Percentiles rank a stretch among this genome's conserved stretches.
These are phyloP conservation scores for Verbascum thapsus DNA, from an alignment of 257 asterid species.

Conservation along the genomic window DNA sequence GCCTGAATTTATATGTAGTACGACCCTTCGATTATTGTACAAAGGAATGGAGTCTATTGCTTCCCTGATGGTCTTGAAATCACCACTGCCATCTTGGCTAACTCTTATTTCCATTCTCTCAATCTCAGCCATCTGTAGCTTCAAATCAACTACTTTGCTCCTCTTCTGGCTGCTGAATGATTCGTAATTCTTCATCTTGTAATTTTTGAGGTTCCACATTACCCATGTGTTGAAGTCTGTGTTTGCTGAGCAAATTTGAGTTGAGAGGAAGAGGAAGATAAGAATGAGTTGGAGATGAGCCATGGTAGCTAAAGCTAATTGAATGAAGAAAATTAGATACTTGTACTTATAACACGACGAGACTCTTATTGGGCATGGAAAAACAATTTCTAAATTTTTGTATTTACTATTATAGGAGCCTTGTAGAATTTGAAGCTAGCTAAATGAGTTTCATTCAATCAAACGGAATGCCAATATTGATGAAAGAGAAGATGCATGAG, in stretches of 20 bases:
- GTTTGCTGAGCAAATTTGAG: slow-evolving; percentile 27
- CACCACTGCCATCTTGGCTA: slow-evolving; percentile 52
- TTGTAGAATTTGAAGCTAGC: background rate
- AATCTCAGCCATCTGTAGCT: slow-evolving; percentile 47
- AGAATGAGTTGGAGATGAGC: slow-evolving; percentile 23
- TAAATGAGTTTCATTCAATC: too few species aligned
- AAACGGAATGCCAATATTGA: too few species aligned
- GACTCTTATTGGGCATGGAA: background rate
- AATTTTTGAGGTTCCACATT: slow-evolving; percentile 39
- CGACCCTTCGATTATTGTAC: slow-evolving; percentile 44
- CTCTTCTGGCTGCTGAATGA: background rate
- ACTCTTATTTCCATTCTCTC: slow-evolving; percentile 39
- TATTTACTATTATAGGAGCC: slow-evolving; percentile 14
- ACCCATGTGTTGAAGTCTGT: slow-evolving; percentile 40
- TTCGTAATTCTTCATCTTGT: slow-evolving; percentile 25
- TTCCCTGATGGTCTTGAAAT: slow-evolving; percentile 48
- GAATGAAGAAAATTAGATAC: slow-evolving; percentile 23
- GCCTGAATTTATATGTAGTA: slow-evolving; percentile 48
- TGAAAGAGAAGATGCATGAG: background rate
- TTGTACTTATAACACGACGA: background rate
- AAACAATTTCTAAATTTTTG: background rate
- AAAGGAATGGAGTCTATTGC: slow-evolving; percentile 51
- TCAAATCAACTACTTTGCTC: slow-evolving; percentile 31
- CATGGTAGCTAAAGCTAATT: slow-evolving; percentile 28
- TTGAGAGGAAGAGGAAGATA: slow-evolving; percentile 30